Percentiles rank a stretch among this genome's conserved stretches.
These are phyloP conservation scores for Candida tibetensis DNA, from an alignment of 805 yeast species.

Conservation along the genomic window DNA sequence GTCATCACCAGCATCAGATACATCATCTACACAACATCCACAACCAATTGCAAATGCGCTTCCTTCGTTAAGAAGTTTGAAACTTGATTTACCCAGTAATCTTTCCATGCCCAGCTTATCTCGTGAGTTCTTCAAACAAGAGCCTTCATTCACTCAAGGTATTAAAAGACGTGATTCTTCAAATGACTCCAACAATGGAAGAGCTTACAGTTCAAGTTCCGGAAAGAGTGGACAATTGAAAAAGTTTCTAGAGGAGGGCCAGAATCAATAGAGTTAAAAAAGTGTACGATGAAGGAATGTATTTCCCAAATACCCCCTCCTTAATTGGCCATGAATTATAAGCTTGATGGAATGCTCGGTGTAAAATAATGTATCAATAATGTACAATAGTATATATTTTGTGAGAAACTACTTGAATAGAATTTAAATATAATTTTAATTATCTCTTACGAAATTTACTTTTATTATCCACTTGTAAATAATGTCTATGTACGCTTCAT, in stretches of 20 bases:
- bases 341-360: no score
- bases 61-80: slow-evolving; percentile 51
- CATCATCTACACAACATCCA: not conserved
- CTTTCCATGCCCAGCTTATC: slow-evolving; percentile 24
- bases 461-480: no score
- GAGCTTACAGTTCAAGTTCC: slow-evolving; percentile 16
- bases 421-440: no score
- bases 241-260: slow-evolving; percentile 11
- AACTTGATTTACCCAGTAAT: slow-evolving; percentile 48
- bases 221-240: slow-evolving; percentile 21
- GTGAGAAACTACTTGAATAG: no score
- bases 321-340: no score
- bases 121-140: slow-evolving; percentile 1
- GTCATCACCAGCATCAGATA: slow-evolving; percentile 8
- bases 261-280: no score
- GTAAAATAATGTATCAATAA: no score
- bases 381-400: no score
- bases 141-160: not conserved
- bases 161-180: slow-evolving; percentile 3
- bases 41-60: slow-evolving; percentile 20
- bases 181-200: slow-evolving; percentile 4
- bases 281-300: no score
- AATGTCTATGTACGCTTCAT: slow-evolving; percentile 4
- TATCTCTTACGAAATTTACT: no score
- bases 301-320: no score